Conservation (phyloP, 2,329 filamentous ascomycete genomes). For the Penicillium vulpinum region DNA sequence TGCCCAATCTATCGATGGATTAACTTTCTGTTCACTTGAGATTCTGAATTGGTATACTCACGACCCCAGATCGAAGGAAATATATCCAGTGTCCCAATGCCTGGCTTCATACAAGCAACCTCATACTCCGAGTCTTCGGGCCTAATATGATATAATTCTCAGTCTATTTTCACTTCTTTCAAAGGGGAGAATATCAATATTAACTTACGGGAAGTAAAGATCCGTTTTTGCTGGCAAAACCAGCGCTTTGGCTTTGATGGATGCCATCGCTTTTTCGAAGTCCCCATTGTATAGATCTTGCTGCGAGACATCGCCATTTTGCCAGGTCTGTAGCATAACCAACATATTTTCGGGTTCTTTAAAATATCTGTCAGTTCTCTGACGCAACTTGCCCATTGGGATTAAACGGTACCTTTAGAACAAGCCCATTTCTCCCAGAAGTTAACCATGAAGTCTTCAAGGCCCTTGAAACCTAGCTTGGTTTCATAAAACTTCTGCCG, state of each 20-base stretch:
- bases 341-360: constrained; percentile 72
- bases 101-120: constrained; percentile 61
- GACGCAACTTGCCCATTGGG: neutral
- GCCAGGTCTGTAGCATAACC: constrained; percentile 77
- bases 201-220: constrained; percentile 70
- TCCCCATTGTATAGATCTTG: constrained; percentile 68
- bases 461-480: constrained; percentile 62
- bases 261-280: constrained; percentile 64
- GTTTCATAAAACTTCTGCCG: constrained; percentile 68
- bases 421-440: constrained; percentile 78
- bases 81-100: constrained; percentile 55
- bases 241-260: constrained; percentile 70
- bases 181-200: neutral
- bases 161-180: neutral
- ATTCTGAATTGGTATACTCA: constrained; percentile 35
- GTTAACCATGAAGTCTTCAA: constrained; percentile 72
- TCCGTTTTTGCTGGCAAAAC: constrained; percentile 73
- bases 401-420: constrained; percentile 54
- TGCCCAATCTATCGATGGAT: constrained; percentile 52
- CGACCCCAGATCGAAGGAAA: constrained; percentile 67
- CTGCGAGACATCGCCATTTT: constrained; percentile 67
- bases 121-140: constrained; percentile 77
- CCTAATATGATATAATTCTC: constrained; percentile 35
- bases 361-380: neutral
- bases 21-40: constrained; percentile 1